These are phyloP conservation scores for Misopates orontium DNA, from an alignment of 257 asterid species.

Conservation along the genomic window DNA sequence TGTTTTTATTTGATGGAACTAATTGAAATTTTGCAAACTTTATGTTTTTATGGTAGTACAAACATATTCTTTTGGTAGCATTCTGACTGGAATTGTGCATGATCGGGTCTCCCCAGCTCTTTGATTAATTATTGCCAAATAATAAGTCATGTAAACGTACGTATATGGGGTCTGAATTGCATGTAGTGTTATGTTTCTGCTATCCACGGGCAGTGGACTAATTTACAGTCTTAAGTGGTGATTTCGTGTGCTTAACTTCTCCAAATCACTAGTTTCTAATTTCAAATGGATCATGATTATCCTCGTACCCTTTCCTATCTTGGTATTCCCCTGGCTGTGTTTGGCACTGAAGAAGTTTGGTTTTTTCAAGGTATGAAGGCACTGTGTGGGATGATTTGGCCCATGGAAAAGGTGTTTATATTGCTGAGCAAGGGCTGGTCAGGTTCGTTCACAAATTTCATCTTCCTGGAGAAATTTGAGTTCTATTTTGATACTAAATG, in stretches of 20 bases:
- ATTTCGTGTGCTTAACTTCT: not conserved
- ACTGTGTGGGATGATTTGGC: constrained; percentile 99
- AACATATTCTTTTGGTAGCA: not conserved
- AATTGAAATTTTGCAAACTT: not conserved
- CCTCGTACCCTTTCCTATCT: constrained; percentile 7
- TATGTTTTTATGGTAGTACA: not conserved
- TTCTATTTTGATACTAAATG: not conserved
- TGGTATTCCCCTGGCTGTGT: constrained; percentile 8
- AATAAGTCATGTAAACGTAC: not conserved
- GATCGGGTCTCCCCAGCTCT: not conserved
- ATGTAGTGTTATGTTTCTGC: not conserved
- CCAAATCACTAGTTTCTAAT: too few species aligned
- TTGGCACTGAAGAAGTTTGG: constrained; percentile 5
- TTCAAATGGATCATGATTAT: not conserved
- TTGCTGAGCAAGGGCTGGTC: constrained; percentile 86
- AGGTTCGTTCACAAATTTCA: constrained; percentile 51
- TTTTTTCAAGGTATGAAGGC: constrained; percentile 84
- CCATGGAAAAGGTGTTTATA: constrained; percentile 93
- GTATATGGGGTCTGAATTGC: not conserved
- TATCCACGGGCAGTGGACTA: not conserved
- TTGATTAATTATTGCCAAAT: constrained; percentile 9
- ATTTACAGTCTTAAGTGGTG: not conserved
- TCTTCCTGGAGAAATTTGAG: not conserved
- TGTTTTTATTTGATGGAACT: not conserved
- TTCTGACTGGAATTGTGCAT: not conserved